phyloP scores from a whole-genome alignment of 1,284 basidiomycete genomes.

The Coriolopsis trogii region DNA sequence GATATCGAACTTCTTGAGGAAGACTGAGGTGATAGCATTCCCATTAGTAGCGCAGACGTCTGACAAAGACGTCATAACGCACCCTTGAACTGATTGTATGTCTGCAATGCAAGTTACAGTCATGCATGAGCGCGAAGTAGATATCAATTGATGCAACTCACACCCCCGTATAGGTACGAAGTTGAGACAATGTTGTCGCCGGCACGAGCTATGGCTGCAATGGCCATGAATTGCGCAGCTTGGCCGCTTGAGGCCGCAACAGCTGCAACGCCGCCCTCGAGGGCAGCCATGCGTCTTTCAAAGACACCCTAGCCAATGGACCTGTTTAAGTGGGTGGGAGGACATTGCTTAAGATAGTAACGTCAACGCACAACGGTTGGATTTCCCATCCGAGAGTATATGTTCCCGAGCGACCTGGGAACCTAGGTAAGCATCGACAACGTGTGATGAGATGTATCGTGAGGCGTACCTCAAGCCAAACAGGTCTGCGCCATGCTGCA shows the following conservation, averaged over 20 bases:
- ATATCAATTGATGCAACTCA: slow-evolving; percentile 59
- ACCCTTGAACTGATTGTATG: slow-evolving; percentile 90
- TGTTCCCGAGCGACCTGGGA: slow-evolving; percentile 66
- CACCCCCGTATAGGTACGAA: slow-evolving; percentile 69
- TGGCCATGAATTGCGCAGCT: slow-evolving; percentile 81
- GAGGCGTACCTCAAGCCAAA: slow-evolving; percentile 66
- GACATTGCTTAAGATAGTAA: no score
- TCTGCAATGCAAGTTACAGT: slow-evolving; percentile 40
- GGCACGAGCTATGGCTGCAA: slow-evolving; percentile 62
- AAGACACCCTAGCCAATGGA: slow-evolving; percentile 78
- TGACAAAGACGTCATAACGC: slow-evolving; percentile 40
- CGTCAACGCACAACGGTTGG: slow-evolving; percentile 70
- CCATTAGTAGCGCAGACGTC: background rate
- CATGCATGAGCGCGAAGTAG: slow-evolving; percentile 32
- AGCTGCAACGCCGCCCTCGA: slow-evolving; percentile 83
- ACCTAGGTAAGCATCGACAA: background rate
- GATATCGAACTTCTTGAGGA: slow-evolving; percentile 79
- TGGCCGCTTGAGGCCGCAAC: slow-evolving; percentile 82
- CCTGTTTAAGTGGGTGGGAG: background rate
- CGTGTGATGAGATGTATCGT: background rate
- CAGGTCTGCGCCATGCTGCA: slow-evolving; percentile 80
- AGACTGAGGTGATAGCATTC: slow-evolving; percentile 29
- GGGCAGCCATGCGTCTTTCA: slow-evolving; percentile 81
- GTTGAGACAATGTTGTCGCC: slow-evolving; percentile 85
- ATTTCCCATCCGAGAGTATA: slow-evolving; percentile 84